Conservation (phyloP, 257 asterid species). For the Ballota nigra region DNA sequence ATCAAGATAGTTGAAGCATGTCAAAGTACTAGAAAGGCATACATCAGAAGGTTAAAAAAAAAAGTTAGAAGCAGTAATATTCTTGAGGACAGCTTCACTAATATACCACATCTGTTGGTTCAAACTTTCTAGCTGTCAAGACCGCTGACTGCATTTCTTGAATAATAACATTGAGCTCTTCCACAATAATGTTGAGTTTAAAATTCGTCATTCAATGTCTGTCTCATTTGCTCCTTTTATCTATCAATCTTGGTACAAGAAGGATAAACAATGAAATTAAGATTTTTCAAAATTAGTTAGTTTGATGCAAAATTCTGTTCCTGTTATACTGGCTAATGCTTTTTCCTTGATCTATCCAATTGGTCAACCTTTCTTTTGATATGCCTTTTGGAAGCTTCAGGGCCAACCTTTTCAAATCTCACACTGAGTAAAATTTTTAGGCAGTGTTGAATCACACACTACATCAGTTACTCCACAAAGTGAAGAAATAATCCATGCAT, state of each 20-base stretch:
- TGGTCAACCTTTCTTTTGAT: constrained; percentile 16
- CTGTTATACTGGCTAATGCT: constrained; percentile 1
- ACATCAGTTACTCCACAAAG: constrained; percentile 2
- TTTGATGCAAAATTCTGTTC: background rate
- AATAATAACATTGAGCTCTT: constrained; percentile 12
- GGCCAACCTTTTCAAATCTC: background rate
- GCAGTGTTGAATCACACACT: background rate
- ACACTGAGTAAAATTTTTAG: background rate
- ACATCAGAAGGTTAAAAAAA: background rate
- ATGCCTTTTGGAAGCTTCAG: constrained; percentile 1
- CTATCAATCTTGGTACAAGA: constrained; percentile 13
- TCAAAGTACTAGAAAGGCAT: background rate
- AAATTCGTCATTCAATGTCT: background rate
- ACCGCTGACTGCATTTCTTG: background rate
- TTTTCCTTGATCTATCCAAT: constrained; percentile 7
- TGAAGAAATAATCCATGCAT: background rate
- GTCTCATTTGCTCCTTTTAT: constrained; percentile 7
- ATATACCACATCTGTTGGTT: constrained; percentile 1
- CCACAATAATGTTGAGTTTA: background rate
- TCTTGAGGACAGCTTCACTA: background rate
- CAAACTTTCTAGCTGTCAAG: constrained; percentile 9
- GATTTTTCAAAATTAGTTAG: constrained; percentile 4
- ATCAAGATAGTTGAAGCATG: constrained; percentile 15
- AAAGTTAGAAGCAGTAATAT: background rate
- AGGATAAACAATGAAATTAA: background rate